Evolutionary conservation across 164 flowering plant genomes (phyloP).

Genomic region (Vitis riparia): DNA sequence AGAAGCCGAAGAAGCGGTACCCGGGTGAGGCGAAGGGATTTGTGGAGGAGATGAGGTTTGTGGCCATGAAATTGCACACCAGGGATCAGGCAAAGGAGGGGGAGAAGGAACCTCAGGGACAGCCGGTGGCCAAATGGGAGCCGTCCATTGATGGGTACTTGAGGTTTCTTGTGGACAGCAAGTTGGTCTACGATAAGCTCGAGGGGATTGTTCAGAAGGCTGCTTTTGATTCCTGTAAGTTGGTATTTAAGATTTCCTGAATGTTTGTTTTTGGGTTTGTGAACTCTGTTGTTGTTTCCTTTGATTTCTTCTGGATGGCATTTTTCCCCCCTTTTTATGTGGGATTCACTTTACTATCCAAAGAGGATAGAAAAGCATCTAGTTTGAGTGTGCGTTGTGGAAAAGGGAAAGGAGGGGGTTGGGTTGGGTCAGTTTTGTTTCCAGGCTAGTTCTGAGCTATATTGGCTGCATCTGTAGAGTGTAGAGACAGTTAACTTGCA

Average conservation of each 20-base stretch:
- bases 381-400: too few species aligned
- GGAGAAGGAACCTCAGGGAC: constrained; percentile 61
- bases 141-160: constrained; percentile 81
- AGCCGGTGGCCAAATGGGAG: constrained; percentile 71
- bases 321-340: too few species aligned
- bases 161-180: constrained; percentile 87
- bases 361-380: too few species aligned
- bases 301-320: too few species aligned
- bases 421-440: too few species aligned
- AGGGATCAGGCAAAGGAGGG: constrained; percentile 90
- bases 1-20: constrained; percentile 61
- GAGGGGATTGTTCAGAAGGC: constrained; percentile 72
- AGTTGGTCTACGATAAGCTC: constrained; percentile 86
- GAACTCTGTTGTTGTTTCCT: background rate
- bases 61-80: constrained; percentile 94
- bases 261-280: background rate
- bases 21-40: constrained; percentile 87
- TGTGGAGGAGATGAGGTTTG: constrained; percentile 95
- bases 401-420: too few species aligned
- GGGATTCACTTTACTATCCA: too few species aligned
- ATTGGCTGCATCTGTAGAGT: too few species aligned
- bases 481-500: too few species aligned
- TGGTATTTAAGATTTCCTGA: background rate
- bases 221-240: constrained; percentile 67
- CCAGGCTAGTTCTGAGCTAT: too few species aligned